Conservation (phyloP, 225 moss, liverwort and hornwort genomes). For the Anthoceros angustus region DNA sequence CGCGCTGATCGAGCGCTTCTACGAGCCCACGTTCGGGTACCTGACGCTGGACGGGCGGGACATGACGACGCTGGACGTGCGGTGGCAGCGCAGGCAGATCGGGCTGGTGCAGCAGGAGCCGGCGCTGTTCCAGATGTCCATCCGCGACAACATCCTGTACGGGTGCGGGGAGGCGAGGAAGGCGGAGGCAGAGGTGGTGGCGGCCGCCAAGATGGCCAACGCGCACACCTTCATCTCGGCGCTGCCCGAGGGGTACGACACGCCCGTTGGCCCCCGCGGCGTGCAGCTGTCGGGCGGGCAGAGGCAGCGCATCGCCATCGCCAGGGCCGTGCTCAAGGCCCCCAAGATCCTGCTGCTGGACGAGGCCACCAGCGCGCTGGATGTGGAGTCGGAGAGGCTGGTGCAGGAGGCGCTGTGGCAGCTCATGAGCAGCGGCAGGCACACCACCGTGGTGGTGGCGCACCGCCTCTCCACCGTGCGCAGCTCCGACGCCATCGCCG, state of each 20-base stretch:
- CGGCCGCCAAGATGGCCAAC: slow-evolving; percentile 6
- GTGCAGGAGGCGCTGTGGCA: slow-evolving; percentile 6
- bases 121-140: slow-evolving; percentile 5
- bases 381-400: slow-evolving; percentile 6
- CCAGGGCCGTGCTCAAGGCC: slow-evolving; percentile 5
- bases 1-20: slow-evolving; percentile 6
- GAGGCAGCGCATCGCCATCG: slow-evolving; percentile 9
- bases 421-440: background rate
- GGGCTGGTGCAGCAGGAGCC: slow-evolving; percentile 9
- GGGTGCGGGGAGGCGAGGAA: background rate
- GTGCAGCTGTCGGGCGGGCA: slow-evolving; percentile 9
- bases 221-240: slow-evolving; percentile 8
- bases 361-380: slow-evolving; percentile 11
- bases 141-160: slow-evolving; percentile 7
- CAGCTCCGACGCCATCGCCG: background rate
- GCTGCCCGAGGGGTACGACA: slow-evolving; percentile 5
- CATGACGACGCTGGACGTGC: background rate
- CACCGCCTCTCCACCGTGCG: background rate
- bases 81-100: background rate
- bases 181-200: slow-evolving; percentile 6
- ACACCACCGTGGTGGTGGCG: slow-evolving; percentile 3
- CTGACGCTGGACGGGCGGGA: background rate
- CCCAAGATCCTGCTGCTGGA: slow-evolving; percentile 9
- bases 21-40: background rate
- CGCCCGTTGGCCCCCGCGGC: background rate